A percentile compares a stretch with the other conserved stretches of the same genome.
phyloP scores from a whole-genome alignment of 1,284 basidiomycete genomes.

The Irpex rosettiformis region DNA sequence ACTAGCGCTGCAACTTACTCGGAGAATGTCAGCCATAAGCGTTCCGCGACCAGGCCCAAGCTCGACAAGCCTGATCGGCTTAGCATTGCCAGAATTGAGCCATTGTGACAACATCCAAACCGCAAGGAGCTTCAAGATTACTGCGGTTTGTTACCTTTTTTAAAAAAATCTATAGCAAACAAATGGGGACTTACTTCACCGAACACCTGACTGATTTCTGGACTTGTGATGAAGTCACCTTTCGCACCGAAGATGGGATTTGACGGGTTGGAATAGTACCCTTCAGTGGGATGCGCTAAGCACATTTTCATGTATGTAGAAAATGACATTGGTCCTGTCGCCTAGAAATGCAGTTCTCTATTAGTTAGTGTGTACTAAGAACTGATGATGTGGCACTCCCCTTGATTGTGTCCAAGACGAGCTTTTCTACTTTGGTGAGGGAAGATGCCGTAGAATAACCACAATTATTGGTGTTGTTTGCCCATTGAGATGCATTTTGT shows the following conservation, averaged over 20 bases:
- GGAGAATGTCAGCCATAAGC: conserved; percentile 86
- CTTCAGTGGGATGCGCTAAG: conserved; percentile 80
- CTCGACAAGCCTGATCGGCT: conserved; percentile 76
- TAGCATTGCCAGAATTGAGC: conserved; percentile 52
- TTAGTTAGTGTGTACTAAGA: neutral
- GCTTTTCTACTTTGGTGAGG: conserved; percentile 53
- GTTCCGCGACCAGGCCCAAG: conserved; percentile 95
- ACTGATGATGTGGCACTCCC: conserved; percentile 29
- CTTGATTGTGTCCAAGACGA: conserved; percentile 67
- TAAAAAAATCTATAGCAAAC: conserved; percentile 1
- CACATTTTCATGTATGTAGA: conserved; percentile 89
- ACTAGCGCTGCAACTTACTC: conserved; percentile 47
- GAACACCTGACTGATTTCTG: conserved; percentile 96
- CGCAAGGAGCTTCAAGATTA: conserved; percentile 63
- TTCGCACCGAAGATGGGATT: conserved; percentile 79
- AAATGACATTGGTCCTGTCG: conserved; percentile 83
- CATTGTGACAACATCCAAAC: conserved; percentile 87
- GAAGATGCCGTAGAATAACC: neutral
- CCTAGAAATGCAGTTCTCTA: conserved; percentile 38
- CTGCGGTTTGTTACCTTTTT: conserved; percentile 36
- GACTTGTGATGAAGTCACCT: conserved; percentile 96
- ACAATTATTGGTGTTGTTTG: neutral
- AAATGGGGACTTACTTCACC: conserved; percentile 72
- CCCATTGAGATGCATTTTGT: neutral
- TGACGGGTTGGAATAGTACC: conserved; percentile 81